A percentile compares a stretch with the other conserved stretches of the same genome.
These are phyloP conservation scores for Jamesozyma rosinii DNA, from an alignment of 805 yeast genomes.

Conservation along the genomic window DNA sequence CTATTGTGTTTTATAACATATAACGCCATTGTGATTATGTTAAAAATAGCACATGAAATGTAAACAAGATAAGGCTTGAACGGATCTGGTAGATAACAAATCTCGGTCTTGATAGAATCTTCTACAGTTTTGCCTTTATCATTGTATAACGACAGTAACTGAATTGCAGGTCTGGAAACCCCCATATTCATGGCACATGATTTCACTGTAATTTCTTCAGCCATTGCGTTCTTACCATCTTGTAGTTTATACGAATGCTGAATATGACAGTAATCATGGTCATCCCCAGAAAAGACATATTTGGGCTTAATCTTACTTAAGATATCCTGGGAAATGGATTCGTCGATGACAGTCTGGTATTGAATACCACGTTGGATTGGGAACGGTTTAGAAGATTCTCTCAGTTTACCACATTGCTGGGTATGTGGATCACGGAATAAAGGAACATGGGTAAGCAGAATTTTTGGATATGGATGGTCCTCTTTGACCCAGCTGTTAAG, in stretches of 20 bases:
- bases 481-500: constrained; percentile 33
- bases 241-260: constrained; percentile 36
- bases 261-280: constrained; percentile 88
- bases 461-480: constrained; percentile 41
- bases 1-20: neutral
- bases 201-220: constrained; percentile 79
- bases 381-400: constrained; percentile 61
- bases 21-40: neutral
- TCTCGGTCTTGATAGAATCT: constrained; percentile 31
- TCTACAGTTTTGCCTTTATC: constrained; percentile 24
- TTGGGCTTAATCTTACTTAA: constrained; percentile 54
- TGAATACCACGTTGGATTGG: constrained; percentile 72
- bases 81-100: constrained; percentile 53
- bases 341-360: constrained; percentile 80
- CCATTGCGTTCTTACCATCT: constrained; percentile 21
- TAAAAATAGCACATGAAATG: constrained; percentile 6
- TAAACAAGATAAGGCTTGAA: constrained; percentile 36
- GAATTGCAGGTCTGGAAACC: constrained; percentile 74
- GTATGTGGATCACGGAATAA: constrained; percentile 55
- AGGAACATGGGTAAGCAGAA: constrained; percentile 83
- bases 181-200: constrained; percentile 93
- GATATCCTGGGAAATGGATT: constrained; percentile 48
- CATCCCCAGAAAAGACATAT: constrained; percentile 82
- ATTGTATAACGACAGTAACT: constrained; percentile 59
- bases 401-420: constrained; percentile 62